phyloP scores from a whole-genome alignment of 345 rosid genomes.

The Sonneratia alba region DNA sequence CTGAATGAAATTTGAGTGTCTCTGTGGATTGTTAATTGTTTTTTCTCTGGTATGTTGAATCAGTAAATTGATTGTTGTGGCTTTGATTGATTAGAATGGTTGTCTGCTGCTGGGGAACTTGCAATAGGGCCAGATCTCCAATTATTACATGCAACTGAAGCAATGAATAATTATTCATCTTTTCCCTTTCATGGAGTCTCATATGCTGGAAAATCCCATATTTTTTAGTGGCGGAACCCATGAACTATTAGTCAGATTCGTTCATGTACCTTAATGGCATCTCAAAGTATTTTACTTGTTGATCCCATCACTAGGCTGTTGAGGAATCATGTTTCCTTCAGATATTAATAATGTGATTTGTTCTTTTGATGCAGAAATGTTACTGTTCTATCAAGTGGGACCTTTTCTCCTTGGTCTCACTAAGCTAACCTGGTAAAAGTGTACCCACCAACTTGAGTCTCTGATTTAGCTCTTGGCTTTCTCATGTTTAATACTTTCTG shows the following conservation, averaged over 20 bases:
- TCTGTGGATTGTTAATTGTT: neutral
- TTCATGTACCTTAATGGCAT: neutral
- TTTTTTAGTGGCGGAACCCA: neutral
- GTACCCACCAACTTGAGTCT: neutral
- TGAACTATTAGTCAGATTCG: neutral
- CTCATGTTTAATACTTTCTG: neutral
- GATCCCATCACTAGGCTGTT: neutral
- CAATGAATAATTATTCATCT: neutral
- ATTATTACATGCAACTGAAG: neutral
- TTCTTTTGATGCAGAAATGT: conserved; percentile 7
- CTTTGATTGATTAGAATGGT: neutral
- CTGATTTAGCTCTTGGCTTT: neutral
- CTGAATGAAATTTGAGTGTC: neutral
- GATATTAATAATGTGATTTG: neutral
- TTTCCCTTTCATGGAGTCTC: neutral
- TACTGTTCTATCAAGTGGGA: neutral
- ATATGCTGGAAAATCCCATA: neutral
- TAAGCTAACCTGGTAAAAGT: neutral
- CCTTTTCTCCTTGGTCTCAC: conserved; percentile 8
- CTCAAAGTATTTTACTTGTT: neutral
- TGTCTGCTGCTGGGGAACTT: neutral
- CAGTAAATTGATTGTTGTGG: neutral
- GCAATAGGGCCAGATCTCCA: neutral
- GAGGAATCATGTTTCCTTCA: neutral
- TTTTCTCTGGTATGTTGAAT: neutral